Evolutionary conservation across 1,139 yeast genomes (phyloP), one percentile per base, ranked within the genome.

Genomic region (Scheffersomyces cryptocercus): DNA sequence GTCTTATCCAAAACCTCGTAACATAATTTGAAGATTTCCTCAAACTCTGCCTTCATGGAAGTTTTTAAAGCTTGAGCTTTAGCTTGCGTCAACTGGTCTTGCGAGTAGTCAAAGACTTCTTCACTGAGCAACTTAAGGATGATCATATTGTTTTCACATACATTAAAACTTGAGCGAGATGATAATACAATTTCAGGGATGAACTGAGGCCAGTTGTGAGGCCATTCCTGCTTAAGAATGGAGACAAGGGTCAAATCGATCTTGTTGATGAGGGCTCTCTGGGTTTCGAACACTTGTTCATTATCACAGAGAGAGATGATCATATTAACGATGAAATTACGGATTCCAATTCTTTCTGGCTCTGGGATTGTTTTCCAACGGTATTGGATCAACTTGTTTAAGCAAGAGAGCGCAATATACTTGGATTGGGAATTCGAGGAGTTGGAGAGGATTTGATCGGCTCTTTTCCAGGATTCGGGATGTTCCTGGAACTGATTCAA

Each of bases 221-320:
- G 99, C 99, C 99, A 93, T 63, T 93, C 99, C 67, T 95, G 98
- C 62, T 93, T 93, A 59, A 93, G 80, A 41, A 93, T 85, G 59
- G 93, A 95, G 33, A 93, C 99, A 59, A 93, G 75, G 6, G 98
- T 93, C 62, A 93, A 77, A 68, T 93, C 97, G 56, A 93, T 91
- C 65, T 95, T 95, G 69, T 88, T 89, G 58, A 93, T 88, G 59
- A 93, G 77, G 15, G 97, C 85, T 60, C 84, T 84, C 62, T 91
- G 91, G 38, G 78, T 69, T 45, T 77, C 80, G 62, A 91, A 90
- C 20, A 83, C 75, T n/a, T 75, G 71, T 48, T 90, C 96, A 62
- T 86, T 88, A 51, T 89, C 95, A 67, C 97, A 88, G 77, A 95
- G 80, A 26, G 91, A 78, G 50, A 95, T 86, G 59, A 95, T 89